Evolutionary conservation across 192 early-diverging fungal species (phyloP).

Genomic region (Umbelopsis sp.): DNA sequence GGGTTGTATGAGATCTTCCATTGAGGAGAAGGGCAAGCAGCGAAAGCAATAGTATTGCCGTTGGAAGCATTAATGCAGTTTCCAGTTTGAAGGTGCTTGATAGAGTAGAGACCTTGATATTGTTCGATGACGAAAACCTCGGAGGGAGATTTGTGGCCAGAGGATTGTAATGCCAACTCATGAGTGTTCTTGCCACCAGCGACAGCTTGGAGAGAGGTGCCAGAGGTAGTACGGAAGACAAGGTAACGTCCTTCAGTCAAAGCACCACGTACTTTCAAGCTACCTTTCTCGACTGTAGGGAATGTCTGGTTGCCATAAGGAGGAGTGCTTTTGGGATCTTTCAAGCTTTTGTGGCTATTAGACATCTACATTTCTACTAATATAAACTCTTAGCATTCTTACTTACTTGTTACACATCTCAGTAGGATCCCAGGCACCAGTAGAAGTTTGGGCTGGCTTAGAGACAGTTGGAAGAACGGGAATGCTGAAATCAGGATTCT

Average conservation of each 20-base stretch:
- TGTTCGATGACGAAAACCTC: not conserved
- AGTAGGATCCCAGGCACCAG: conserved; percentile 24
- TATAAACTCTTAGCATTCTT: no score
- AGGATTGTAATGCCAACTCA: not conserved
- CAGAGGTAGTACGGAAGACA: not conserved
- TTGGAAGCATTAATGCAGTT: not conserved
- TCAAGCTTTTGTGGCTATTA: not conserved
- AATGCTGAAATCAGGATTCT: conserved; percentile 21
- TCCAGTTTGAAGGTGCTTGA: not conserved
- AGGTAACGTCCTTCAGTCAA: conserved; percentile 19
- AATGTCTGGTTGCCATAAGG: conserved; percentile 24
- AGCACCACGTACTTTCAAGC: conserved; percentile 18
- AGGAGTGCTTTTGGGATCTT: conserved; percentile 8
- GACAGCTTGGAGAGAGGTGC: not conserved
- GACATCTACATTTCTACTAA: no score
- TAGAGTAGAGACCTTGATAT: not conserved
- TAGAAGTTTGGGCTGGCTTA: conserved; percentile 3
- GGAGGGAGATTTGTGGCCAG: not conserved
- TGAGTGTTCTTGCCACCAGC: not conserved
- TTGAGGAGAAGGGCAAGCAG: not conserved
- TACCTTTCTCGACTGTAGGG: conserved; percentile 18
- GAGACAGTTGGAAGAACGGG: conserved; percentile 12
- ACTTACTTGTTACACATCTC: conserved; percentile 14
- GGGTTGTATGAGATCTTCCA: not conserved
- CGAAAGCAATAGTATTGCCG: not conserved